Evolutionary conservation across 2,329 filamentous ascomycete genomes (phyloP), one percentile per base, ranked within the genome.

Genomic region (Aspergillus unguis): DNA sequence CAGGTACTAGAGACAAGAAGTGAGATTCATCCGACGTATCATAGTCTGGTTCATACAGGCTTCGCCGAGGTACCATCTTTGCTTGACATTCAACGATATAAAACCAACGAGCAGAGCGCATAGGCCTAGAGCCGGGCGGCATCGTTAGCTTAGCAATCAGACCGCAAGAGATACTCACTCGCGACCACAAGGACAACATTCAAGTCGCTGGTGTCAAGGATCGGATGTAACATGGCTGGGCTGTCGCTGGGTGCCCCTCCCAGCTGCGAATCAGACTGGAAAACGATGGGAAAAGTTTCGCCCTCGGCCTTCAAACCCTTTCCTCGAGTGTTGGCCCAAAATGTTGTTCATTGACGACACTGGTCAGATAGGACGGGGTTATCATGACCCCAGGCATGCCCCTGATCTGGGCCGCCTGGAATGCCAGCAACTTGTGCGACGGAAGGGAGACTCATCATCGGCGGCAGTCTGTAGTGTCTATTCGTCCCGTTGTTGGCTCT

Each of bases 1-100:
- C 80, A 2, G 80, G 80, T 17, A 84, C 80, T 83, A 33, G 7
- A 10, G 6, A 17, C 27, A 44, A 33, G n/a, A 8, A 6, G 3
- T 36, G 31, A 3, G 11, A n/a, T 10, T 17, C 2, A 3, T 5
- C 17, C 17, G 17, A 17, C 17, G 17, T 17, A 17, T 17, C 17
- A 1, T 6, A 11, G 4, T 6, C 9, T 29, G 5, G n/a, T 41
- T 53, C 69, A 44, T 61, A 72, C 69, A 61, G n/a, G 69, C 69
- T 68, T 73, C 71, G 38, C 71, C 70, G 3, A 73, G 61, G 44
- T 72, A 72, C 70, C 70, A 72, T 55, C 54, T 61, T 46, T 72
- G 68, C 45, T 73, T 71, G 45, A 72, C 55, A 44, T 71, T 71
- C 6, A 66, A 44, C 1, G 71, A 72, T 26, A 72, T 58, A 38